Conservation (phyloP, 1,284 basidiomycete species). For the Farysia itapuensis region DNA sequence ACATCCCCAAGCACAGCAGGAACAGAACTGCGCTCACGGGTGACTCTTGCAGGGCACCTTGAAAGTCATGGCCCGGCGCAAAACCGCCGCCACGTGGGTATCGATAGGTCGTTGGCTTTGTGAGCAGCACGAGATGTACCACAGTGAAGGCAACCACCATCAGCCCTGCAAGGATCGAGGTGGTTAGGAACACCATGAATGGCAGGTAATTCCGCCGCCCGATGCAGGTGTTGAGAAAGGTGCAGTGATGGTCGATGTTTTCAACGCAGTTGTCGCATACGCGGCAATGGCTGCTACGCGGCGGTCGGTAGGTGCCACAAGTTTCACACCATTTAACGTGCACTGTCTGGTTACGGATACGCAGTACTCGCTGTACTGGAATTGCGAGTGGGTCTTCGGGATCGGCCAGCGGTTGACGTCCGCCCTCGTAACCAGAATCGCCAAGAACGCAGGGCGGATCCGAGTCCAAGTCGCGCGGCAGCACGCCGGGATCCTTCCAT, state of each 20-base stretch:
- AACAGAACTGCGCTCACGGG: slow-evolving; percentile 53
- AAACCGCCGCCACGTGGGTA: slow-evolving; percentile 15
- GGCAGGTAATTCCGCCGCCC: slow-evolving; percentile 57
- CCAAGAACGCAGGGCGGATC: slow-evolving; percentile 49
- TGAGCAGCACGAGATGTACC: slow-evolving; percentile 30
- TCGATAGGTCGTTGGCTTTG: slow-evolving; percentile 8
- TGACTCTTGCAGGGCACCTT: slow-evolving; percentile 26
- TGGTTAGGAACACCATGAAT: slow-evolving; percentile 52
- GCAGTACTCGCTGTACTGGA: slow-evolving; percentile 29
- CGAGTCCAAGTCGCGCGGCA: slow-evolving; percentile 54
- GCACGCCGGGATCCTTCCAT: slow-evolving; percentile 54
- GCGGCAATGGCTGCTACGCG: slow-evolving; percentile 56
- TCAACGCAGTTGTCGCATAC: slow-evolving; percentile 60
- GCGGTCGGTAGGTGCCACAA: slow-evolving; percentile 56
- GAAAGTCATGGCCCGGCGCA: slow-evolving; percentile 27
- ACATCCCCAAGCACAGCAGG: slow-evolving; percentile 27
- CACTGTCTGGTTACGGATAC: slow-evolving; percentile 20
- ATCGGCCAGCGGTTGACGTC: slow-evolving; percentile 12
- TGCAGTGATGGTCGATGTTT: slow-evolving; percentile 59
- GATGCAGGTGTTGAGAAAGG: slow-evolving; percentile 59
- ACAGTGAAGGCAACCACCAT: slow-evolving; percentile 28
- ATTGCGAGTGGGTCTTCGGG: slow-evolving; percentile 32
- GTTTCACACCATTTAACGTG: slow-evolving; percentile 58
- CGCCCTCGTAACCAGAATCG: slow-evolving; percentile 8
- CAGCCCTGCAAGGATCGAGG: slow-evolving; percentile 17